Base-by-base conservation (phyloP, 768 basidiomycete species). In the Tulasnella sp. region DNA sequence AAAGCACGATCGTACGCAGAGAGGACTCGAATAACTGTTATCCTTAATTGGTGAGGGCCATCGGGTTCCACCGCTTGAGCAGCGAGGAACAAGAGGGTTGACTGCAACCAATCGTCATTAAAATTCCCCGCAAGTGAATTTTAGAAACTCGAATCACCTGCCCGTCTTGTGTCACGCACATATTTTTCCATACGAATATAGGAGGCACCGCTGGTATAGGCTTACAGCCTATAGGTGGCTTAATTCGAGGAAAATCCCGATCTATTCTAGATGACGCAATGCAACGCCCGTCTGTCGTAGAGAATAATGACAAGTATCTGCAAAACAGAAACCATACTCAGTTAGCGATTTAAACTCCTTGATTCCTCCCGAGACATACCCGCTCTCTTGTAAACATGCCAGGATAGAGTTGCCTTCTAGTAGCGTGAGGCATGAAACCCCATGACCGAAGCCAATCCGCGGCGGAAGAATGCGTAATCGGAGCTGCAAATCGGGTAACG, bases 371-470 rank as follows among this genome's bases (percentile, higher is more conserved):
- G 24, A 24, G 18, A 84, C 88, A 84, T 83, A 94, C 94, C 94
- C 94, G 60, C 89, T 88, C 82, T 90, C 88, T 76, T 92, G 92
- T 58, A 95, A 85, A 34, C 89, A 89, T 1, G 89, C 86, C 40
- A 93, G 80, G 73, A 89, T 84, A 14, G 85, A 81, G 18, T 86
- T 85, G 37, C 86, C 85, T n/a, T 88, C 86, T 18, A 92, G 85
- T 14, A 89, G 76, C 12, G 88, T 84, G 44, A 94, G 84, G n/a
- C 88, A 87, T 28, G 88, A 86, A 1, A 92, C 87, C 18, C 87
- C 84, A 73, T 87, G 83, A 6, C 86, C 85, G 18, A 80, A 75
- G 22, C 89, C 89, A 41, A 86, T 84, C 5, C 83, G 85, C 7
- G 89, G 86, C 0, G 92, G 90, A 42, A 93, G 84, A 50, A 91